phyloP scores from a whole-genome alignment of 1,284 basidiomycete species.

The Ceraceosorus bombacis region DNA sequence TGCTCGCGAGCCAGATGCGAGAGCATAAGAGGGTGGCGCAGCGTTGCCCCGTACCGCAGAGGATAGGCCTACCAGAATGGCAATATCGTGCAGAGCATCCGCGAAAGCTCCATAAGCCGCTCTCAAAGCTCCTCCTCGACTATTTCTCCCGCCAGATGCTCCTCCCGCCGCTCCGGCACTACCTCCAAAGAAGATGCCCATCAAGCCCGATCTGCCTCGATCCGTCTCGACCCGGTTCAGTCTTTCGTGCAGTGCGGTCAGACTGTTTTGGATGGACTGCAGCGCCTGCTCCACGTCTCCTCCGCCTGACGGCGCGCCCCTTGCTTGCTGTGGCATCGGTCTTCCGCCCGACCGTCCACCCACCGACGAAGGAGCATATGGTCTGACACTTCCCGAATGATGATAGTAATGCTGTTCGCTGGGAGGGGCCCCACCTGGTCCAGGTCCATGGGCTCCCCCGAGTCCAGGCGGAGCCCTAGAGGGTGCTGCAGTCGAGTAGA shows the following conservation, averaged over 20 bases:
- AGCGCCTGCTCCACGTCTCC: conserved; percentile 50
- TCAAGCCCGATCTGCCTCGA: not conserved
- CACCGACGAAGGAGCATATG: conserved; percentile 32
- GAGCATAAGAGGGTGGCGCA: conserved; percentile 14
- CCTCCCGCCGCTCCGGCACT: not conserved
- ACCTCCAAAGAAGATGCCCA: not conserved
- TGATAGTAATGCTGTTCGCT: conserved; percentile 18
- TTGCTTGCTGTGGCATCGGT: not conserved
- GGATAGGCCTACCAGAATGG: conserved; percentile 18
- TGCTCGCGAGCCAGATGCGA: conserved; percentile 6
- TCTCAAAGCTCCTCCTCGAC: not conserved
- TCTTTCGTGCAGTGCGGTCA: conserved; percentile 81
- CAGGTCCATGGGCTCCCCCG: not conserved
- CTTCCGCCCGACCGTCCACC: conserved; percentile 26
- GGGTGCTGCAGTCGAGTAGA: conserved; percentile 12
- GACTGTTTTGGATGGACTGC: conserved; percentile 75
- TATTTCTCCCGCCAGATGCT: not conserved
- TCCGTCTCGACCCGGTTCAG: conserved; percentile 51
- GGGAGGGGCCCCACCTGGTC: conserved; percentile 5
- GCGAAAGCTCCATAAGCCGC: conserved; percentile 9
- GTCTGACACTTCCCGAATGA: conserved; percentile 4
- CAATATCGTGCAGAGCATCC: conserved; percentile 26
- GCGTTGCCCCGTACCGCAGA: conserved; percentile 8
- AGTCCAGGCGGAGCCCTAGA: not conserved
- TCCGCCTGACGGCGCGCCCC: not conserved